These are phyloP conservation scores for Colletotrichum lindemuthianum DNA, from an alignment of 2,329 filamentous ascomycete species.

Conservation along the genomic window DNA sequence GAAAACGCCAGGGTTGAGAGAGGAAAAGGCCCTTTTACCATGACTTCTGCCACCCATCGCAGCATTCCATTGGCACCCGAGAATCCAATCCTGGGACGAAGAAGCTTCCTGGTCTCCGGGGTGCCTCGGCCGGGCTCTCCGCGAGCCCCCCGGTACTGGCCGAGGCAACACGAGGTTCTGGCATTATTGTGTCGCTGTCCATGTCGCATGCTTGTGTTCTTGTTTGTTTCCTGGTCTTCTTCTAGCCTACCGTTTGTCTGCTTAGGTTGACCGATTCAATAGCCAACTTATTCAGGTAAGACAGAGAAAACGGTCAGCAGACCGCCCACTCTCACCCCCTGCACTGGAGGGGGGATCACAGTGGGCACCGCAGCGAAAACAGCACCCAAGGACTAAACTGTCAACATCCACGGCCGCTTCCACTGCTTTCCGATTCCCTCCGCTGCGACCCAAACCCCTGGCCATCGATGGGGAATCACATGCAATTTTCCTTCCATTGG, in stretches of 20 bases:
- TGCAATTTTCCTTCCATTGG: constrained; percentile 21
- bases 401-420: constrained; percentile 2
- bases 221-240: background rate
- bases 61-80: too few relatives aligned
- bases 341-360: background rate
- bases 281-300: constrained; percentile 8
- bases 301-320: constrained; percentile 16
- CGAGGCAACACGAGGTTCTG: constrained; percentile 26
- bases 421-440: constrained; percentile 11
- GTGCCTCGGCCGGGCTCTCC: constrained; percentile 33
- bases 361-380: constrained; percentile 16
- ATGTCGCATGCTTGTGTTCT: background rate
- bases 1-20: constrained; percentile 38
- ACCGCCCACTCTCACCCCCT: constrained; percentile 10
- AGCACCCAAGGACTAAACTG: constrained; percentile 8
- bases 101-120: constrained; percentile 1
- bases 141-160: constrained; percentile 13
- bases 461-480: constrained; percentile 25
- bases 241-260: background rate
- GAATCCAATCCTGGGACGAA: background rate
- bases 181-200: background rate
- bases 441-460: constrained; percentile 14
- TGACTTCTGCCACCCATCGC: too few relatives aligned
- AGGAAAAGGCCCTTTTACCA: constrained; percentile 11
- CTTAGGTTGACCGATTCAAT: background rate